These are phyloP conservation scores for Triangularia setosa DNA, from an alignment of 2,329 filamentous ascomycete genomes.

Conservation along the genomic window DNA sequence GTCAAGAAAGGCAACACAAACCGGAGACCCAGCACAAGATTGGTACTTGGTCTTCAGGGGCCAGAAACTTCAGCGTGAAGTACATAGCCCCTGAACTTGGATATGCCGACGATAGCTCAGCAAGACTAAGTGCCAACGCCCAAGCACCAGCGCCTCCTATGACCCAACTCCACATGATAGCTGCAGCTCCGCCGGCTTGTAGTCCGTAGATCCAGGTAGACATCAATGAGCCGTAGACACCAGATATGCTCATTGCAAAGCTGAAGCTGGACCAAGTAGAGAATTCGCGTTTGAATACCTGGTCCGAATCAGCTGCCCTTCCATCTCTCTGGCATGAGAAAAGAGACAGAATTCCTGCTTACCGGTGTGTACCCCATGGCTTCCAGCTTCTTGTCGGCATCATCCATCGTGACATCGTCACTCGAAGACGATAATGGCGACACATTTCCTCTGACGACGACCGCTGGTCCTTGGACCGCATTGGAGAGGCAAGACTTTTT, in stretches of 20 bases:
- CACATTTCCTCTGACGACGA: conserved; percentile 1
- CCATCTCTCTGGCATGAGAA: not conserved
- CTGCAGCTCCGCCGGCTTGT: conserved; percentile 47
- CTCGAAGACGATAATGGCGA: conserved; percentile 10
- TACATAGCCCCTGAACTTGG: conserved; percentile 46
- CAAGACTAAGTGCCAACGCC: conserved; percentile 49
- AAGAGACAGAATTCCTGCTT: conserved; percentile 6
- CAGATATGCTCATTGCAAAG: conserved; percentile 55
- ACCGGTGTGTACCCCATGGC: conserved; percentile 38
- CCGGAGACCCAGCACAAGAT: conserved; percentile 43
- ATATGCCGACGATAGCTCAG: conserved; percentile 53
- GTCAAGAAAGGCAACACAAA: not conserved
- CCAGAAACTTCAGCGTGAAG: conserved; percentile 50
- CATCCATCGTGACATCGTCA: conserved; percentile 10
- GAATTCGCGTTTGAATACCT: conserved; percentile 58
- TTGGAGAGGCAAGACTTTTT: conserved; percentile 10
- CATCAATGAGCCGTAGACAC: conserved; percentile 50
- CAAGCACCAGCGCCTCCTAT: conserved; percentile 52
- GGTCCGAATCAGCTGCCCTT: not conserved
- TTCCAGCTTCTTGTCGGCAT: conserved; percentile 32
- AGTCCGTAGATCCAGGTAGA: conserved; percentile 52
- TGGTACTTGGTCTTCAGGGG: conserved; percentile 42
- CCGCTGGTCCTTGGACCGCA: not conserved
- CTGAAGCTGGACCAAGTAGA: conserved; percentile 55
- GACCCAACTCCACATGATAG: conserved; percentile 55